Base-by-base conservation (phyloP, 768 basidiomycete species). In the Boletus coccyginus region DNA sequence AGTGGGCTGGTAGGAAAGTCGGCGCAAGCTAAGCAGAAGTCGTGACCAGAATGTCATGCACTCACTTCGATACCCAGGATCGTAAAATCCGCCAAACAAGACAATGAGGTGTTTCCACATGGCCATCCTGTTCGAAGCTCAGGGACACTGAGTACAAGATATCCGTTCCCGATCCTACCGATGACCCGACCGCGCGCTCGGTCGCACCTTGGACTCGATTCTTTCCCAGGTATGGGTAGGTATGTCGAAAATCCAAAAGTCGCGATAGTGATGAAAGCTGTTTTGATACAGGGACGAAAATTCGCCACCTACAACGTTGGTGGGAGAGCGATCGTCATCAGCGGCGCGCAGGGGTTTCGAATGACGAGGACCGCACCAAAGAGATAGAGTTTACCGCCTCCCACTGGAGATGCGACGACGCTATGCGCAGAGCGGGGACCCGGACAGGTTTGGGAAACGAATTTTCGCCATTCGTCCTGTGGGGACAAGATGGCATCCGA, bases 31-130 rank as follows among this genome's bases (percentile, higher is more conserved):
- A 5, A 52, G 36, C 24, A 7, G 40, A 42, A 24, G 12, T 32
- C 17, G 7, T 11, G n/a, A 38, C 7, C 12, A 21, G 9, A 12
- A 38, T 5, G 35, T 13, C 35, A 11, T 29, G 9, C 1, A 31
- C 46, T 62, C 29, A 91, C 90, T 95, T 43, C 83, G 84, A 46
- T 90, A 75, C 3, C 94, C 93, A 2, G 90, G 88, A 66, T 95
- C 92, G 59, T 91, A 88, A 69, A 95, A 95, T 1, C 93, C 94
- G 6, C 93, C 94, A 66, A 95, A 97, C 0, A 96, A 76, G 38
- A 95, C 79, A 29, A 95, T 81, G 53, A 80, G 84, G 50, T 95
- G 88, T 66, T 95, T 96, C 90, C 90, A 96, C 43, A 89, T 75
- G 0, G 88, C 88, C 91, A 94, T 93, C 36, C 90, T 90, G 46